phyloP scores from a whole-genome alignment of 2,329 filamentous ascomycete genomes.

The Aspergillus tubingensis region DNA sequence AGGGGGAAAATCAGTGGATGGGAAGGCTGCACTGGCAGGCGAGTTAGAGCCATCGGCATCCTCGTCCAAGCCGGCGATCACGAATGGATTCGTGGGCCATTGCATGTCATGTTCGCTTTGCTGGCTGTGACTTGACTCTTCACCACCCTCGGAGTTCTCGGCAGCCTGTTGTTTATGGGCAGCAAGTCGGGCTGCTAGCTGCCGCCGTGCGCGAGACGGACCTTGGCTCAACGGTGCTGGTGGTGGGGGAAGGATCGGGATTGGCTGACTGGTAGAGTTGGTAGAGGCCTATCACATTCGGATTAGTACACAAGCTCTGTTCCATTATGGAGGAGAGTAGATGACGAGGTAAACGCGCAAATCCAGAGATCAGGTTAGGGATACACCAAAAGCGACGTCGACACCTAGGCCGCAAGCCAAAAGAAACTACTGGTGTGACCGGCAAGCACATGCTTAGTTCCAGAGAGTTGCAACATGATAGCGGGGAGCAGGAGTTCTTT shows the following conservation, averaged over 20 bases:
- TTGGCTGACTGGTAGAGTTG: conserved; percentile 43
- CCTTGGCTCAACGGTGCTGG: conserved; percentile 80
- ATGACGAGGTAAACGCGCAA: not conserved
- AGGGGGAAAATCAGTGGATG: conserved; percentile 34
- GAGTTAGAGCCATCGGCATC: conserved; percentile 28
- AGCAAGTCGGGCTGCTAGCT: conserved; percentile 84
- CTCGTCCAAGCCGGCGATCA: conserved; percentile 41
- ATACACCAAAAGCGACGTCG: conserved; percentile 12
- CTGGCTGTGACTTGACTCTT: conserved; percentile 21
- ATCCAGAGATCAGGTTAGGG: not conserved
- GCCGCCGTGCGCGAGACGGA: conserved; percentile 80
- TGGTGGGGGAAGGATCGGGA: conserved; percentile 54
- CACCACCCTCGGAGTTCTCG: conserved; percentile 39
- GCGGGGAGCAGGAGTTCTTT: conserved; percentile 21
- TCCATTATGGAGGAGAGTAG: conserved; percentile 11
- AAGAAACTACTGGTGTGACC: conserved; percentile 19
- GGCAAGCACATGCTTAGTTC: conserved; percentile 17
- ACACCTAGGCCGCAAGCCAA: conserved; percentile 14
- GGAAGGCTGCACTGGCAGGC: conserved; percentile 30
- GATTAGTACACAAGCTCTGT: conserved; percentile 19
- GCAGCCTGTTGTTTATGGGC: conserved; percentile 68
- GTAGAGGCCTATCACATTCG: conserved; percentile 26
- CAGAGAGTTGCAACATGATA: conserved; percentile 20
- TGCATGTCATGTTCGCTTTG: conserved; percentile 26
- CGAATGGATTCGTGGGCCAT: conserved; percentile 41